These are phyloP conservation scores for Yamadazyma taylorii DNA, from an alignment of 1,139 yeast genomes.

Conservation along the genomic window DNA sequence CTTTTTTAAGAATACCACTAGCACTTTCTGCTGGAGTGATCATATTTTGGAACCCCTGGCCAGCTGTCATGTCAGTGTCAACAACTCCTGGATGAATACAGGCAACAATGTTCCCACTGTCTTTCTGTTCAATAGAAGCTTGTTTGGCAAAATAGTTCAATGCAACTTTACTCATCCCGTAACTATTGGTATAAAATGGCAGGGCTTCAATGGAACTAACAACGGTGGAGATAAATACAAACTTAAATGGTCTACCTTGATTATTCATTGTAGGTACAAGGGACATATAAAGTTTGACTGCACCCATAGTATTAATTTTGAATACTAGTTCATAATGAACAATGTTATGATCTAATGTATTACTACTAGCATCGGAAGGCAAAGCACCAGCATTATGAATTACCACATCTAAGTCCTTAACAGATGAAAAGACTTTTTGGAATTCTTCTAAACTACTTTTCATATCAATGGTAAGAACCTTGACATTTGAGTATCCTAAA, in stretches of 20 bases:
- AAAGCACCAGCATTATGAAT: slow-evolving; percentile 23
- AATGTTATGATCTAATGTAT: slow-evolving; percentile 10
- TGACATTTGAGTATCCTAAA: slow-evolving; percentile 11
- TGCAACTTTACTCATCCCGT: slow-evolving; percentile 31
- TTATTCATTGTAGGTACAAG: slow-evolving; percentile 24
- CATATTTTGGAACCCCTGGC: not conserved
- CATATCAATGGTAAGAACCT: slow-evolving; percentile 12
- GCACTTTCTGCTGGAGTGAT: slow-evolving; percentile 5
- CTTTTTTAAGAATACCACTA: not conserved
- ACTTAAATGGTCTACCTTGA: slow-evolving; percentile 19
- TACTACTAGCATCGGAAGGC: no score
- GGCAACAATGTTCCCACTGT: slow-evolving; percentile 47
- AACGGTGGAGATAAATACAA: slow-evolving; percentile 25
- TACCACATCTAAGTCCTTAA: slow-evolving; percentile 16
- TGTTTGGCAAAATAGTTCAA: slow-evolving; percentile 18
- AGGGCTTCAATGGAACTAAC: slow-evolving; percentile 21
- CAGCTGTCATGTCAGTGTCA: slow-evolving; percentile 23
- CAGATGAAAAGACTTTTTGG: slow-evolving; percentile 7
- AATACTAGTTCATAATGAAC: slow-evolving; percentile 20
- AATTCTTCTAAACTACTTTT: slow-evolving; percentile 3
- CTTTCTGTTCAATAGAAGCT: slow-evolving; percentile 22
- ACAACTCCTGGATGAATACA: slow-evolving; percentile 33
- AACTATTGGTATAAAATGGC: slow-evolving; percentile 14
- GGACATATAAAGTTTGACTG: slow-evolving; percentile 26
- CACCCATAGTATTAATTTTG: slow-evolving; percentile 29